Percentiles rank a stretch among this genome's conserved stretches.
Conservation (phyloP, 2,329 filamentous ascomycete species). For the Dothideomycetes sp. region DNA sequence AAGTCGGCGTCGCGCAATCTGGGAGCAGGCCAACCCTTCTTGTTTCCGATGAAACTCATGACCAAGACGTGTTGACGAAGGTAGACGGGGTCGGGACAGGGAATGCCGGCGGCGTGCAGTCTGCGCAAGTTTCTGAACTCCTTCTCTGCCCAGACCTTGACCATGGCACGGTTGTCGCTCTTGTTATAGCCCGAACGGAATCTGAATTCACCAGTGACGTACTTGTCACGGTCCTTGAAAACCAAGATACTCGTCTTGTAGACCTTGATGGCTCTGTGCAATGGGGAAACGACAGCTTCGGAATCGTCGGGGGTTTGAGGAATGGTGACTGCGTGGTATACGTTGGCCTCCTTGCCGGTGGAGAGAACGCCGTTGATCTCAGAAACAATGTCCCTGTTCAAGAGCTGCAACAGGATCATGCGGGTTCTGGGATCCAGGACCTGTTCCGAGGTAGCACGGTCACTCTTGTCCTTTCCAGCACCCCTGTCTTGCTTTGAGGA, state of each 20-base stretch:
- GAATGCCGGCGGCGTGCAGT: constrained; percentile 74
- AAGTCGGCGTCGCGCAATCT: constrained; percentile 80
- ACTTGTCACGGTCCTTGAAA: constrained; percentile 95
- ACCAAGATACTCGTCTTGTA: constrained; percentile 98
- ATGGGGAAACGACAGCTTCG: constrained; percentile 34
- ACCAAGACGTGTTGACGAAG: constrained; percentile 90
- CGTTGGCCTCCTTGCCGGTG: constrained; percentile 96
- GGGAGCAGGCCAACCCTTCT: constrained; percentile 78
- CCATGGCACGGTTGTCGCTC: constrained; percentile 91
- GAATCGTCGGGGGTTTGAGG: constrained; percentile 45
- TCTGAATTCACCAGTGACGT: constrained; percentile 87
- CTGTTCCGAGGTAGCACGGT: constrained; percentile 88
- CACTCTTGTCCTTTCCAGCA: constrained; percentile 73
- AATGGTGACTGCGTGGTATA: constrained; percentile 76
- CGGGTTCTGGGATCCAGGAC: constrained; percentile 88
- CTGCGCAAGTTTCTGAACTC: constrained; percentile 90
- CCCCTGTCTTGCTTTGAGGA: constrained; percentile 40
- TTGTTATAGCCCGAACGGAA: constrained; percentile 91
- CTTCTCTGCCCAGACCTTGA: constrained; percentile 98
- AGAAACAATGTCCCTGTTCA: constrained; percentile 80
- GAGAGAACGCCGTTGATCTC: constrained; percentile 93
- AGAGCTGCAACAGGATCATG: constrained; percentile 93
- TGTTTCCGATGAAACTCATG: constrained; percentile 87
- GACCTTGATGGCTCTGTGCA: constrained; percentile 88
- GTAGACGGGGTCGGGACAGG: constrained; percentile 79